Base-by-base conservation (phyloP, 176 grass and related monocot species). In the Elaeis guineensis region DNA sequence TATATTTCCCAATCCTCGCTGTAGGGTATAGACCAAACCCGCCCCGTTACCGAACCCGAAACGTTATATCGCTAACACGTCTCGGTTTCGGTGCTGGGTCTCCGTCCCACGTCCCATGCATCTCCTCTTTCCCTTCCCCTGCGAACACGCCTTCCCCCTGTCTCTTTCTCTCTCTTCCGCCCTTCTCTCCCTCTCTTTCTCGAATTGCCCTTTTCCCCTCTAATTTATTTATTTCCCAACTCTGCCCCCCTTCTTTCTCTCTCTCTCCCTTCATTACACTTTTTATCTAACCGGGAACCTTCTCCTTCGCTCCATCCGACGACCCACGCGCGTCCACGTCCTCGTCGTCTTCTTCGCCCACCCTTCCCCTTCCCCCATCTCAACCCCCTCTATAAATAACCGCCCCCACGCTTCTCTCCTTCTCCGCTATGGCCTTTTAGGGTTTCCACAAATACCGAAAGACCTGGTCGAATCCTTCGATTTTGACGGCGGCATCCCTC, bases 51-150 rank as follows among this genome's bases (percentile, higher is more conserved):
- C 21, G 17, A 44, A 44, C 55, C 68, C 53, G 56, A 51, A 50
- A 70, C 68, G 68, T 5, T 70, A 60, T 21, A 16, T 12, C 16
- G 28, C 35, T 18, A 50, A 16, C 2, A 32, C 19, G 21, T 59
- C 19, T 49, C 64, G 49, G 60, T 63, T 24, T 67, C 52, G 9
- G 65, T 69, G 12, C 26, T 48, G 56, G 68, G 68, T 59, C 55
- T 44, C 68, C 55, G 21, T 59, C 68, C 68, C 55, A 59, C 67
- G 20, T 51, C 21, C 68, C 67, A 59, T 23, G 22, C 58, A 7
- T 28, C 28, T 6, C 11, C 3, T 0, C 35, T 12, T 44, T 44
- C 35, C 1, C 35, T 44, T 44, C 35, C 35, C 11, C 35, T 44
- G 35, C 35, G 35, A 44, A 44, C 35, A 44, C 35, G 35, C 35